Conservation (phyloP, 495 filamentous ascomycete genomes). For the Neurospora tetraspora region DNA sequence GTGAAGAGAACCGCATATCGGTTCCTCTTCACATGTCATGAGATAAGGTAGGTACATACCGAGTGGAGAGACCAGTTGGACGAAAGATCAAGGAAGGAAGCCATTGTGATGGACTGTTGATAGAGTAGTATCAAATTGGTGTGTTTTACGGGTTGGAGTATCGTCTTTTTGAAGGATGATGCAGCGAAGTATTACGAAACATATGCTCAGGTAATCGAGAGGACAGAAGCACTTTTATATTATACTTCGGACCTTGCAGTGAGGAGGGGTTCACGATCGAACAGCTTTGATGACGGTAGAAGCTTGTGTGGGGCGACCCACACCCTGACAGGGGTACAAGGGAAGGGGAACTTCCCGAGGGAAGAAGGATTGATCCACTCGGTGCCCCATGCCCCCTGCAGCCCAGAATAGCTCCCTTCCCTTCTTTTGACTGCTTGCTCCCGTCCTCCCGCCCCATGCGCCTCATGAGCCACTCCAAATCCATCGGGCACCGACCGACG, state of each 20-base stretch:
- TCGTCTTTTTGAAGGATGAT: not conserved
- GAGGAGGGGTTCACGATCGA: not conserved
- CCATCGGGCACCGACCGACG: not conserved
- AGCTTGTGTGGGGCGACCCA: not conserved
- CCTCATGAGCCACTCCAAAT: not conserved
- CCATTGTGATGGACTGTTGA: conserved; percentile 21
- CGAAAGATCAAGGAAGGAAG: conserved; percentile 28
- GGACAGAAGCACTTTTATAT: not conserved
- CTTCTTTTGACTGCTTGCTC: not conserved
- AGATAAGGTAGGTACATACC: conserved; percentile 14
- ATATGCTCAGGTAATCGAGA: not conserved
- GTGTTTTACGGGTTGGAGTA: not conserved
- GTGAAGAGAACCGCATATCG: not conserved
- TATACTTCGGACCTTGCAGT: not conserved
- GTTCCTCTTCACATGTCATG: not conserved
- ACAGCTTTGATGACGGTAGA: not conserved
- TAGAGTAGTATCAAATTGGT: not conserved
- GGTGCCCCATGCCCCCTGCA: not conserved
- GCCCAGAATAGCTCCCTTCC: not conserved
- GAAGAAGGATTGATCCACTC: not conserved
- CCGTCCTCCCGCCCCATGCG: not conserved
- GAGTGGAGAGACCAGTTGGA: conserved; percentile 39
- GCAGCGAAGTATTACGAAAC: not conserved
- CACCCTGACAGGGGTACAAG: not conserved
- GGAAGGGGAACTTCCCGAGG: not conserved